Evolutionary conservation across 2,329 filamentous ascomycete genomes (phyloP).

Genomic region (Emmonsia crescens): DNA sequence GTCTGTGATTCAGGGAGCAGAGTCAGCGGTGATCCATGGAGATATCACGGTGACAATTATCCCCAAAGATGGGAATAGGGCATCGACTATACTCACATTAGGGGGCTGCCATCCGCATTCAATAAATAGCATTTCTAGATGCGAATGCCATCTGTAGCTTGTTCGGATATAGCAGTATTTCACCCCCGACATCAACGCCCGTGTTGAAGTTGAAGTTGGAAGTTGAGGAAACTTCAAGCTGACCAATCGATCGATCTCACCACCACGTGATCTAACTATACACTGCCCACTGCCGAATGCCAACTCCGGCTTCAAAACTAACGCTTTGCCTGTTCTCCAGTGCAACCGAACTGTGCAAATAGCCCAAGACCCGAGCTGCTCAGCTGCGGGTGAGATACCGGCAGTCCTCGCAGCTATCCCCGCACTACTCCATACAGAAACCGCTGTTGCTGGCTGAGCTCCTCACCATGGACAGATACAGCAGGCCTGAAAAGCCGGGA

Average conservation of each 20-base stretch:
- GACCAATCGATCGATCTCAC: background rate
- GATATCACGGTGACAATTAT: background rate
- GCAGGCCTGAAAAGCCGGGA: background rate
- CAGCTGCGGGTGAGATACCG: background rate
- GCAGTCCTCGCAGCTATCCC: background rate
- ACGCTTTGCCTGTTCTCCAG: background rate
- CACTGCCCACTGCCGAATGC: background rate
- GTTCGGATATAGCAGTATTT: background rate
- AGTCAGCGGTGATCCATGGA: background rate
- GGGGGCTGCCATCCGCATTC: background rate
- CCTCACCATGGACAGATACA: background rate
- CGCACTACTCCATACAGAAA: background rate
- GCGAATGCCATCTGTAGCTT: background rate
- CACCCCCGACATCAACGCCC: too few relatives aligned
- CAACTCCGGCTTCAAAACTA: background rate
- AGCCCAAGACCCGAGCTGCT: background rate
- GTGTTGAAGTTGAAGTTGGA: background rate
- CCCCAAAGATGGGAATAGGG: background rate
- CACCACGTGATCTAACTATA: background rate
- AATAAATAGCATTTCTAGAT: background rate
- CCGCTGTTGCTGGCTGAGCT: background rate
- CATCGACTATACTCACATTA: background rate
- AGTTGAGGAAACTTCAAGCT: background rate
- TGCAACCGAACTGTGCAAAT: background rate
- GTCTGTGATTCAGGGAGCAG: background rate